Evolutionary conservation across 805 yeast genomes (phyloP), one percentile per base, ranked within the genome.

Genomic region (Phaffomyces opuntiae): DNA sequence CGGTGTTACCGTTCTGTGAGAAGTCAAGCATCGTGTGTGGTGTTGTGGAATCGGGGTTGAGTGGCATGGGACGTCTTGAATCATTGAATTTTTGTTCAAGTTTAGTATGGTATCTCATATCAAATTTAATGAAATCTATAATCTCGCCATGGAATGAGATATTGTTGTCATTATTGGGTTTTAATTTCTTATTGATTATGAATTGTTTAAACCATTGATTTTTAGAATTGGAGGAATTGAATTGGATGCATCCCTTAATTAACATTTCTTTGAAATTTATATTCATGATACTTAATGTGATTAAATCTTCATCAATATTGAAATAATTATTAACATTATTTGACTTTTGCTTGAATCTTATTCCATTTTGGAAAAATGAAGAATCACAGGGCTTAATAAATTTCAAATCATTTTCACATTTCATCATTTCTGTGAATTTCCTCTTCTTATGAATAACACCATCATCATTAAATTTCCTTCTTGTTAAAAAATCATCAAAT

Each of bases 51-150:
- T 17, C 19, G 2, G 19, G 19, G 3, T 17, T 17, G 19, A 17
- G 3, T 17, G 19, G 19, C 19, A 17, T 17, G 2, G 19, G 19
- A 17, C 19, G 19, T 17, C 19, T 17, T 17, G 19, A 17, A 4
- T 17, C 13, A 6, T 45, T 43, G n/a, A 41, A 42, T 13, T 21
- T 37, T 12, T 45, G 31, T 14, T 46, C 19, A 16, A 47, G 21
- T 11, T 31, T 6, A 14, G 50, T 49, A 9, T 38, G 40, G 31
- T 37, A 56, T 26, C 54, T 45, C 37, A 54, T 16, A 39, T 53
- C 59, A 19, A 34, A 36, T 1, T 48, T 43, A 35, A 53, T 56
- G 43, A 57, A 57, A 36, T 57, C 59, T 9, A 56, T 43, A 9
- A 54, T 39, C 13, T 46, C 42, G 2, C 52, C 55, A 8, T 40